Conservation (phyloP, 192 early-diverging fungal species). For the Podila epicladia region DNA sequence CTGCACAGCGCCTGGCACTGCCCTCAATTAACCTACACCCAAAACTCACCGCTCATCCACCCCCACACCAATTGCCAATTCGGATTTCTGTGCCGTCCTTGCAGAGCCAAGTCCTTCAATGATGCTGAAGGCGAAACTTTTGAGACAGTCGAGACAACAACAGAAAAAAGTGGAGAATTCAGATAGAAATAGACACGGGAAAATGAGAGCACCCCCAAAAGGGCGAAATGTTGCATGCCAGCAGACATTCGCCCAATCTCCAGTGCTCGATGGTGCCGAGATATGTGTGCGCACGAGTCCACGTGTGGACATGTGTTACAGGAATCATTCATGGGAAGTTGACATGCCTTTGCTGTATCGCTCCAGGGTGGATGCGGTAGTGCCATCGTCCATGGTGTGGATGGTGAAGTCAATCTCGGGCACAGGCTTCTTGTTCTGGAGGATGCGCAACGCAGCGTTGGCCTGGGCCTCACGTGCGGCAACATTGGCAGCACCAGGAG, state of each 20-base stretch:
- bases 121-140: not conserved
- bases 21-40: too few species aligned
- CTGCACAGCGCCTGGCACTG: too few species aligned
- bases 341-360: conserved; percentile 80
- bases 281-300: not conserved
- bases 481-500: not conserved
- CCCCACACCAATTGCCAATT: too few species aligned
- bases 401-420: conserved; percentile 83
- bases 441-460: conserved; percentile 45
- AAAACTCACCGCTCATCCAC: too few species aligned
- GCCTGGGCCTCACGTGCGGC: conserved; percentile 46
- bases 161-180: not conserved
- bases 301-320: too few species aligned
- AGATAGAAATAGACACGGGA: conserved; percentile 4
- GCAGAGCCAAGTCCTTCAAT: not conserved
- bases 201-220: conserved; percentile 4
- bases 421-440: conserved; percentile 55
- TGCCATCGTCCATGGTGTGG: conserved; percentile 78
- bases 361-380: conserved; percentile 75
- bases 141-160: not conserved
- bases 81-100: not conserved
- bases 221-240: not conserved
- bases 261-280: too few species aligned
- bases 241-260: too few species aligned
- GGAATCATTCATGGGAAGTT: too few species aligned